Evolutionary conservation across 73 alveolate species (phyloP), one percentile per base, ranked within the genome.

Genomic region (Tetrahymena thermophila): DNA sequence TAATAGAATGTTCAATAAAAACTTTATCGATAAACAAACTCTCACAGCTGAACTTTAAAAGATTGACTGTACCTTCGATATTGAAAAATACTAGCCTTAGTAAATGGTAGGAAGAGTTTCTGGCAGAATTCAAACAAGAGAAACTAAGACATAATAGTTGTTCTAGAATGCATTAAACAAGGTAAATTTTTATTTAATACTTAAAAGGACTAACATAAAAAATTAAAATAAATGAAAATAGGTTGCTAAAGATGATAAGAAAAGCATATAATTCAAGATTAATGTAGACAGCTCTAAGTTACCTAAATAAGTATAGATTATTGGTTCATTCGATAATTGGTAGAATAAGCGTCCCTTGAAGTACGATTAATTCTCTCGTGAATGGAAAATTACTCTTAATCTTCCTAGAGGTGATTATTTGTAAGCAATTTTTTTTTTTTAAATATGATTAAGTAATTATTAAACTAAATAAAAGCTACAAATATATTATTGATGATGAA

Each of bases 311-410:
- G 99, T 98, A 56, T 96, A 97, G 71, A 94, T 99, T 14, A 96
- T 99, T 35, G 99, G 99, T 34, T 97, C 99, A 35, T 98, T 99
- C 96, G 99, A 99, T 96, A 97, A 98, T 71, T 99, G 99, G 99
- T 97, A 98, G 95, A 98, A 97, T 55, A 97, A 98, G 94, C 99
- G 98, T 95, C 98, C 98, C 40, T 94, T 99, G 94, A 84, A 95
- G 57, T 99, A 96, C 96, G 99, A 99, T 95, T 94, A 97, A 84
- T 95, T 95, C 94, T 94, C 98, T 43, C 96, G 97, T 85, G 95
- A 94, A 37, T 99, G 99, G 99, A 93, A 83, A 94, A 94, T 98
- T 10, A 97, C 99, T 3, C 97, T 99, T 37, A 98, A 98, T 56
- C 93, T 99, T 35, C 97, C 95, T 71, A 97, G 94, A 94, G 99